phyloP scores from a whole-genome alignment of 148 eudicot species.

The Chenopodium formosanum region DNA sequence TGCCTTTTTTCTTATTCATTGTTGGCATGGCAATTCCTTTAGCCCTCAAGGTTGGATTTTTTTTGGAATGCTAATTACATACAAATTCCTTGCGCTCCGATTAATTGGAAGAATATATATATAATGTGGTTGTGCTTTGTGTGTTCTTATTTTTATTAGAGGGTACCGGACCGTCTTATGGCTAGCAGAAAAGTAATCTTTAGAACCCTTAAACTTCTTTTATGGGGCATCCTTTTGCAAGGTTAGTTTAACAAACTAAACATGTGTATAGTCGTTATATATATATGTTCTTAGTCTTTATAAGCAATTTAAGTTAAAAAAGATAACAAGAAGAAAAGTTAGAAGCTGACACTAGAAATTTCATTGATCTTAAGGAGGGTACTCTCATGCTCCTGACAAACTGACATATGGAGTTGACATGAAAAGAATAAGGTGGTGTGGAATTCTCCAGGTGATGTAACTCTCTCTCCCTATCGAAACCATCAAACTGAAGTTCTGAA shows the following conservation, averaged over 20 bases:
- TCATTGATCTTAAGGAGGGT: slow-evolving; percentile 57
- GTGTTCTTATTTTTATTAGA: slow-evolving; percentile 34
- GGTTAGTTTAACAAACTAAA: slow-evolving; percentile 36
- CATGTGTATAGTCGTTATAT: not conserved
- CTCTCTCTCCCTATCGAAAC: slow-evolving; percentile 3
- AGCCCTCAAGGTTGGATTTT: slow-evolving; percentile 64
- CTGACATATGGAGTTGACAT: slow-evolving; percentile 84
- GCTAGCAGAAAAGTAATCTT: slow-evolving; percentile 65
- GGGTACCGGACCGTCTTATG: slow-evolving; percentile 40
- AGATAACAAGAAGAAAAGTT: not conserved
- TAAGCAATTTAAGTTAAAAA: not conserved
- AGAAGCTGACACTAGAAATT: slow-evolving; percentile 13
- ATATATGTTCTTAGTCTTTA: not conserved
- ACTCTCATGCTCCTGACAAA: slow-evolving; percentile 75
- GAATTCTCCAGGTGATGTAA: slow-evolving; percentile 77
- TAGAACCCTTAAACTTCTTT: slow-evolving; percentile 75
- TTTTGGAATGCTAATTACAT: not conserved
- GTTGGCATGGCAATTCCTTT: slow-evolving; percentile 92
- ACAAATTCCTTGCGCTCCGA: slow-evolving; percentile 1
- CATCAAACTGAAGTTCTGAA: slow-evolving; percentile 2
- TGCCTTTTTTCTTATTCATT: slow-evolving; percentile 93
- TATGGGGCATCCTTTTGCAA: slow-evolving; percentile 92
- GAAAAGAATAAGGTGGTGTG: slow-evolving; percentile 84
- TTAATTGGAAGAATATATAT: not conserved
- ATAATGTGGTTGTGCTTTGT: slow-evolving; percentile 2